These are phyloP conservation scores for Naegleria gruberi DNA, from an alignment of 208 protist species.

Conservation along the genomic window DNA sequence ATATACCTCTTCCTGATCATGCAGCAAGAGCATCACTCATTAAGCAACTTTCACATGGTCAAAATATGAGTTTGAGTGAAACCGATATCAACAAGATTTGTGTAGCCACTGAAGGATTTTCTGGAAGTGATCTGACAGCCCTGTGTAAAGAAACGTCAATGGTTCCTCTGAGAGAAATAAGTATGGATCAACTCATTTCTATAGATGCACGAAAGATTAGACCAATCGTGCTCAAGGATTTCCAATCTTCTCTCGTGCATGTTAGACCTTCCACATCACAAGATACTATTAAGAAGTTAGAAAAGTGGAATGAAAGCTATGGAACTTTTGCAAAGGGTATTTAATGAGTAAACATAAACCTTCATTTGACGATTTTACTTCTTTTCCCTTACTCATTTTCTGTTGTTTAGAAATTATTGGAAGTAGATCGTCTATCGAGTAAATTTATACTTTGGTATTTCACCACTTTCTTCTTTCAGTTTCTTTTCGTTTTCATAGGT, in stretches of 20 bases:
- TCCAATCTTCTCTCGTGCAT: background rate
- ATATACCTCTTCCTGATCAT: slow-evolving; percentile 71
- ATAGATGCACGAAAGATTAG: background rate
- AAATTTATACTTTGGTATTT: background rate
- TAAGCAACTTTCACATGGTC: background rate
- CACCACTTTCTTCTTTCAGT: background rate
- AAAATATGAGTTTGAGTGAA: background rate
- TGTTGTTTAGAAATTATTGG: too few relatives aligned
- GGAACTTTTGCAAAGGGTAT: background rate
- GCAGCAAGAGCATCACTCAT: slow-evolving; percentile 53
- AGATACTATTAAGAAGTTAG: background rate
- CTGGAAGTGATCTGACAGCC: slow-evolving; percentile 89
- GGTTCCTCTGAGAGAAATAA: slow-evolving; percentile 81
- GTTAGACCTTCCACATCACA: background rate
- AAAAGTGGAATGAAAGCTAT: background rate
- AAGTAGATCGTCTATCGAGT: too few relatives aligned
- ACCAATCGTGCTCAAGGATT: background rate
- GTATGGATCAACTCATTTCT: background rate
- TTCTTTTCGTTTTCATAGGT: background rate
- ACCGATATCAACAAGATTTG: slow-evolving; percentile 9
- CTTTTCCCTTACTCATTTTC: too few relatives aligned
- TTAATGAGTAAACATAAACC: too few relatives aligned
- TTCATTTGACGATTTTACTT: too few relatives aligned
- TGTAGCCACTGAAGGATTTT: slow-evolving; percentile 51
- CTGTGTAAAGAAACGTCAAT: slow-evolving; percentile 92